Evolutionary conservation across 805 yeast genomes (phyloP).

Genomic region (Metschnikowia vanudenii): DNA sequence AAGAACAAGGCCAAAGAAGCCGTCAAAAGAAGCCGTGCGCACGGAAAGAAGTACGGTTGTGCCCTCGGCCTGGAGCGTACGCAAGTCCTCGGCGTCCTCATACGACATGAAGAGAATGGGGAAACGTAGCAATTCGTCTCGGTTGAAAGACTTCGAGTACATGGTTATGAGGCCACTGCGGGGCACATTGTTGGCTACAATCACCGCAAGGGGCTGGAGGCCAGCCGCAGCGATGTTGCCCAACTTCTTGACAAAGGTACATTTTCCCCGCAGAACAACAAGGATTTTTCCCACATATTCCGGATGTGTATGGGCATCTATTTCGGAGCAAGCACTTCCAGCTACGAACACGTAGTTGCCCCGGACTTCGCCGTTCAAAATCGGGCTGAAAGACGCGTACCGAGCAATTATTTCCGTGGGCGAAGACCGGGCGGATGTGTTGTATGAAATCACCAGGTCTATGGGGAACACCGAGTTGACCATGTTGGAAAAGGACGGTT

Average conservation of each 20-base stretch:
- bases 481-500: slow-evolving; percentile 21
- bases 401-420: slow-evolving; percentile 29
- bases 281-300: slow-evolving; percentile 25
- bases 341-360: slow-evolving; percentile 29
- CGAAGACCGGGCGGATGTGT: slow-evolving; percentile 19
- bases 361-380: slow-evolving; percentile 25
- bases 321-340: slow-evolving; percentile 29
- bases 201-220: slow-evolving; percentile 45
- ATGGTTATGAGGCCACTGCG: slow-evolving; percentile 49
- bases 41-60: slow-evolving; percentile 18
- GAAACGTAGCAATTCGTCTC: slow-evolving; percentile 33
- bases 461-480: slow-evolving; percentile 44
- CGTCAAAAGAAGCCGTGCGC: slow-evolving; percentile 36
- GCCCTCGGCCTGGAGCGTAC: slow-evolving; percentile 12
- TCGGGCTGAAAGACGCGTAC: slow-evolving; percentile 43
- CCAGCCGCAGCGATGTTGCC: slow-evolving; percentile 36
- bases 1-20: slow-evolving; percentile 38
- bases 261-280: slow-evolving; percentile 43
- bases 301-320: slow-evolving; percentile 11
- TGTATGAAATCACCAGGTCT: slow-evolving; percentile 34
- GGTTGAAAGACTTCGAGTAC: slow-evolving; percentile 48
- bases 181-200: slow-evolving; percentile 56
- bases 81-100: slow-evolving; percentile 34
- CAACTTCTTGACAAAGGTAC: slow-evolving; percentile 56
- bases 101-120: slow-evolving; percentile 55